Base-by-base conservation (phyloP, 345 rosid genomes). In the Kernera saxatilis region DNA sequence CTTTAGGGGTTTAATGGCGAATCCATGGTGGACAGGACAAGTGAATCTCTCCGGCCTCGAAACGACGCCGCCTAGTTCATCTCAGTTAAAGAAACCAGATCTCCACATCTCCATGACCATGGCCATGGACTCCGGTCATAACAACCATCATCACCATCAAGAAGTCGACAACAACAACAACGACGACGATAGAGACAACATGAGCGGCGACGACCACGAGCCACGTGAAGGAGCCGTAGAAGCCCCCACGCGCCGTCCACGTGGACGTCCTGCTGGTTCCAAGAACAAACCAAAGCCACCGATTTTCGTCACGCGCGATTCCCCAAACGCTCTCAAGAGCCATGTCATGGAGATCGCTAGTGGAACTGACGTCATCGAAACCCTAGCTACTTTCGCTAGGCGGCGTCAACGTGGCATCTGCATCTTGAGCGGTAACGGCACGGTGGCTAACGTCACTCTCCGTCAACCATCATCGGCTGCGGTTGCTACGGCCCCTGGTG, bases 11-110 rank as follows among this genome's bases (percentile, higher is more conserved):
- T 23, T 63, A 68, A 85, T 89, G 96, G 92, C 96, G 41, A 89
- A 87, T 71, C 93, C 67, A 64, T 84, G 90, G 91, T 87, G 91
- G 91, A 70, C 87, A 8, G 88, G 84, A 40, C 88, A 84, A 67
- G 81, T 84, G 65, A 85, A 84, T 45, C 67, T 87, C 41, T 76
- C 83, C 0, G 87, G 83, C 14, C 73, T 84, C 50, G 87, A 86
- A 65, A 78, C 83, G 43, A 79, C 86, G 21, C 79, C 88, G 4
- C 75, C 83, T 37, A 80, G 83, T 64, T 78, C 91, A 2, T 80
- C 90, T 80, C 85, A 82, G 22, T 59, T 86, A 82, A 82, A 86
- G 82, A 84, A 83, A 71, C 86, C 91, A 77, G 88, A 87, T 84
- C 88, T 87, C 57, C 87, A 87, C 46, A 87, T 87, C 73, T 87